Evolutionary conservation across 176 grass and related monocot genomes (phyloP), one percentile per base, ranked within the genome.

Genomic region (Otatea glauca): DNA sequence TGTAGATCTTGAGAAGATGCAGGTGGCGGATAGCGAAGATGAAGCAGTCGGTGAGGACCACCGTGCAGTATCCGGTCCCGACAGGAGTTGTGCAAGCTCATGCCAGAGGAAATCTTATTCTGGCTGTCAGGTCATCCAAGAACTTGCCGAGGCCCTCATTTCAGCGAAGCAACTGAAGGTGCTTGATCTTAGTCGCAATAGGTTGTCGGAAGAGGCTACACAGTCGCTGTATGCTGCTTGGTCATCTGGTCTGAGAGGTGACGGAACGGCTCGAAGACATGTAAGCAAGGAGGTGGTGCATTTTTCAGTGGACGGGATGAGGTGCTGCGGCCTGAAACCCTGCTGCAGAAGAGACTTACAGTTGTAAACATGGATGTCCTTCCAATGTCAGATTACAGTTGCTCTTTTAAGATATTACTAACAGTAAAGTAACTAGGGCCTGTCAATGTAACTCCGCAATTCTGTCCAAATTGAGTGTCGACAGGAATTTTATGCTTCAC

Each of bases 291-390:
- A 86, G 23, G 62, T 79, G 27, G 73, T 99, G 55, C 96, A 98
- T 84, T 98, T 98, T 85, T 90, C 82, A 12, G 87, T 91, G 1
- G 89, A 90, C 34, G 93, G 86, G 25, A 83, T 65, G 39, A 79
- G 18, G 20, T 96, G 96, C 68, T 98, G 96, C 48, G 85, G 80
- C 20, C 64, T 89, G 45, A 95, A 81, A 86, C 72, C 93, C 61
- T 98, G 93, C 85, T 95, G 91, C 87, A 93, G 86, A 95, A 93
- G 68, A 87, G 89, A 94, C 66, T 77, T 82, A 65, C 71, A 85
- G 35, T 75, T 86, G 49, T 90, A 72, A 83, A 61, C 41, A 8
- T 51, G 67, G 58, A 49, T 3, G 29, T 32, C 79, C 48, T 50
- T 72, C 56, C 24, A 37, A 32, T 15, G 58, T 71, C 62, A 77